Evolutionary conservation across 441 rosid species (phyloP).

Genomic region (Euphorbia schlechtendalii): DNA sequence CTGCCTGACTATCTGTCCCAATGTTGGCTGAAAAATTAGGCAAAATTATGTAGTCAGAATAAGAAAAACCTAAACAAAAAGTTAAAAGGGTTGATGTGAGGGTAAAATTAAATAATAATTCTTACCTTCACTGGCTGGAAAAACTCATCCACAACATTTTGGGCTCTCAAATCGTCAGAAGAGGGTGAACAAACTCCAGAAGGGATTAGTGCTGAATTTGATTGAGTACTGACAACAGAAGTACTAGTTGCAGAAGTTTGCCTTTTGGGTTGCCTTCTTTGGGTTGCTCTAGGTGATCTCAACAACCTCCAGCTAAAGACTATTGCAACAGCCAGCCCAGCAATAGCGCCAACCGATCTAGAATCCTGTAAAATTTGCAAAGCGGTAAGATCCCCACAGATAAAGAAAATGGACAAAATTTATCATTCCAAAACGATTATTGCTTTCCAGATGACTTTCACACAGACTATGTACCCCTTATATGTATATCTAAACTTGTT

Average conservation of each 20-base stretch:
- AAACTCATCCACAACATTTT: constrained; percentile 65
- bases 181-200: constrained; percentile 42
- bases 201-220: constrained; percentile 33
- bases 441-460: background rate
- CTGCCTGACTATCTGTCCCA: constrained; percentile 89
- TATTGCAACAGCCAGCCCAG: constrained; percentile 88
- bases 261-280: constrained; percentile 68
- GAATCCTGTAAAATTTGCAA: constrained; percentile 48
- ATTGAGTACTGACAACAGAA: constrained; percentile 37
- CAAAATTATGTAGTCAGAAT: constrained; percentile 5
- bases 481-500: background rate
- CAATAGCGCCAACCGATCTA: constrained; percentile 82
- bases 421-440: background rate
- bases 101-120: background rate
- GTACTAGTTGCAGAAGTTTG: constrained; percentile 44
- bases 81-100: constrained; percentile 2
- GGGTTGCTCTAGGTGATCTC: constrained; percentile 56
- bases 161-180: constrained; percentile 55
- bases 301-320: constrained; percentile 76
- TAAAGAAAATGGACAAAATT: background rate
- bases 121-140: constrained; percentile 69
- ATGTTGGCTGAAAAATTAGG: constrained; percentile 55
- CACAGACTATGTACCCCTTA: background rate
- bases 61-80: constrained; percentile 1
- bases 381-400: constrained; percentile 14